Evolutionary conservation across 768 basidiomycete genomes (phyloP).

Genomic region (Cubamyces sp.): DNA sequence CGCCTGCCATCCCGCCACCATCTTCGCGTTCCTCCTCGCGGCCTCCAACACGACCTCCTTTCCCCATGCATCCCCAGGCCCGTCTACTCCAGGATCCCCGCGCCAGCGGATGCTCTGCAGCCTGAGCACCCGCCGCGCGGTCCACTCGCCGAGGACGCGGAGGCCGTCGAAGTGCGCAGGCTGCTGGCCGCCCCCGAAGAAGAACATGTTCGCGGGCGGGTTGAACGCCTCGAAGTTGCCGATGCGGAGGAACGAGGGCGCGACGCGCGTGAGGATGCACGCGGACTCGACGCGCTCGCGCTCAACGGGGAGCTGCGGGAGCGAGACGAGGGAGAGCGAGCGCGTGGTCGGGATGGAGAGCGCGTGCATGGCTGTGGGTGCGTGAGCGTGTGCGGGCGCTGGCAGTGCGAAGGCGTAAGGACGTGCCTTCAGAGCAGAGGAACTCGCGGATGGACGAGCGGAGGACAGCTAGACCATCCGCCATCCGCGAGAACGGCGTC

Average conservation of each 20-base stretch:
- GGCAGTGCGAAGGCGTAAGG: neutral
- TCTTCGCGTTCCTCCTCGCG: constrained; percentile 82
- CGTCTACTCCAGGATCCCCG: constrained; percentile 37
- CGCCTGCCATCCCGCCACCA: constrained; percentile 96
- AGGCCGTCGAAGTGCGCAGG: constrained; percentile 75
- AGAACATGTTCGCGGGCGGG: constrained; percentile 62
- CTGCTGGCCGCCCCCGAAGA: constrained; percentile 82
- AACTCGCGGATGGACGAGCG: constrained; percentile 94
- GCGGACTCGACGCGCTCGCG: constrained; percentile 78
- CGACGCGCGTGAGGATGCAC: constrained; percentile 77
- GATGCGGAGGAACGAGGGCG: constrained; percentile 90
- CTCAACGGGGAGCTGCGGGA: constrained; percentile 71
- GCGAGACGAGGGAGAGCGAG: constrained; percentile 76
- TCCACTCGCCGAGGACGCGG: constrained; percentile 77
- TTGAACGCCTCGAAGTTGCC: constrained; percentile 90
- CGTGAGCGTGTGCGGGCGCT: neutral
- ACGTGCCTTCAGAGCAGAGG: constrained; percentile 85
- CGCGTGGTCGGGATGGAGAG: constrained; percentile 88
- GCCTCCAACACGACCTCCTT: constrained; percentile 74
- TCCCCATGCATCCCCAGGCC: constrained; percentile 66
- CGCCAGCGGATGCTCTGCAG: constrained; percentile 41
- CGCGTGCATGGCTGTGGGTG: constrained; percentile 64
- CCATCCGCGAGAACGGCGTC: constrained; percentile 90
- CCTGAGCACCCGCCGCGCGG: constrained; percentile 60
- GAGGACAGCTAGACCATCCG: constrained; percentile 95